These are phyloP conservation scores for Lactifluus subvellereus DNA, from an alignment of 768 basidiomycete genomes.

Conservation along the genomic window DNA sequence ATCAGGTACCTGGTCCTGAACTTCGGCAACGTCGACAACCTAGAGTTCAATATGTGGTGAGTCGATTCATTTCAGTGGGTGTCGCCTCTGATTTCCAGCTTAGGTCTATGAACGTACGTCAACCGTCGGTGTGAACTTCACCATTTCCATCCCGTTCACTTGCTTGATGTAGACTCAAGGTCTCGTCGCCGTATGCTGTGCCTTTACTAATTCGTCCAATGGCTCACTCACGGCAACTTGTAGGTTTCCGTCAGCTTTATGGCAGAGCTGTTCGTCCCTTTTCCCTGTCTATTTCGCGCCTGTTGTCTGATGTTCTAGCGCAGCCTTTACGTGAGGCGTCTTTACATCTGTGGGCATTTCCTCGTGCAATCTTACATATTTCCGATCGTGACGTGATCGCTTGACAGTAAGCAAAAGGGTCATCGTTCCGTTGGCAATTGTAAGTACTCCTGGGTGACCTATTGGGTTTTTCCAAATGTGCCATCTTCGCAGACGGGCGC, in stretches of 20 bases:
- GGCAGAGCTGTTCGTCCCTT: neutral
- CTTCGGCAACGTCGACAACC: constrained; percentile 35
- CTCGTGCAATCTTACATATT: neutral
- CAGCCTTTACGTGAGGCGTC: constrained; percentile 10
- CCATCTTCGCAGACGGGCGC: constrained; percentile 27
- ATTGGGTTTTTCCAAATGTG: neutral
- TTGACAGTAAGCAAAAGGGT: neutral
- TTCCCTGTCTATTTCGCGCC: neutral
- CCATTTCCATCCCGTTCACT: constrained; percentile 25
- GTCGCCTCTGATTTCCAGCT: neutral
- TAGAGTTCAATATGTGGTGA: constrained; percentile 40
- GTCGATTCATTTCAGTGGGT: constrained; percentile 9
- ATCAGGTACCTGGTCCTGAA: constrained; percentile 44
- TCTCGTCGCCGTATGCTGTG: neutral
- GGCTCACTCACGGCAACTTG: no score
- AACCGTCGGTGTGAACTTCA: neutral
- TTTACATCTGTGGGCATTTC: neutral
- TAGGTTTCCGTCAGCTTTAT: neutral
- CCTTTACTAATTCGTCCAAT: neutral
- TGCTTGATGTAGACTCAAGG: neutral
- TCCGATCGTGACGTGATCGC: neutral
- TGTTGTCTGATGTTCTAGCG: neutral
- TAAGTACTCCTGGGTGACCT: neutral
- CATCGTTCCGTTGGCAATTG: neutral
- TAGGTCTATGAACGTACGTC: constrained; percentile 26